A percentile compares a stretch with the other conserved stretches of the same genome.
phyloP scores from a whole-genome alignment of 169 alveolate species.

The Eimeria maxima region DNA sequence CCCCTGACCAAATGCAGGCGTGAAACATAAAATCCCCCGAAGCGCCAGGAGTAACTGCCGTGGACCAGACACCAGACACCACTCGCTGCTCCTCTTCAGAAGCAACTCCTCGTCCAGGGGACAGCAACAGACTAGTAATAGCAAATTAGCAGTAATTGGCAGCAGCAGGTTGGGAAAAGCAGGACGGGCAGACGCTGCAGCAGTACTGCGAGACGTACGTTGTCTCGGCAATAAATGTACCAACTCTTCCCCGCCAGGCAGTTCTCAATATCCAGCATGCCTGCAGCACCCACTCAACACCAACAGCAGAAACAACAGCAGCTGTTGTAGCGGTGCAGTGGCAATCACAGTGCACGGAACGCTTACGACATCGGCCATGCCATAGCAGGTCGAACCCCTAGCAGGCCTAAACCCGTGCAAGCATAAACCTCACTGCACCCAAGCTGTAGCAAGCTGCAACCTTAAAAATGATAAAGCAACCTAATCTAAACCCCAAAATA shows the following conservation, averaged over 20 bases:
- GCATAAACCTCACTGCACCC: not conserved
- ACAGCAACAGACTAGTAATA: not conserved
- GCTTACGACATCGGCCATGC: not conserved
- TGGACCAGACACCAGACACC: not conserved
- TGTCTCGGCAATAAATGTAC: constrained; percentile 73
- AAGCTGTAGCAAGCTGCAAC: too few relatives aligned
- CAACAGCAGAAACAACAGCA: constrained; percentile 15
- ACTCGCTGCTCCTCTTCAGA: not conserved
- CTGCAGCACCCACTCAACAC: constrained; percentile 38
- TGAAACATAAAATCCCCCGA: not conserved
- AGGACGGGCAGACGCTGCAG: not conserved
- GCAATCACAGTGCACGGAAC: not conserved
- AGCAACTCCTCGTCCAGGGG: not conserved
- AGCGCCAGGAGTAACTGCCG: not conserved
- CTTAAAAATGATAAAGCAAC: too few relatives aligned
- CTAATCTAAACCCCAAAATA: too few relatives aligned
- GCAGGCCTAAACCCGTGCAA: not conserved
- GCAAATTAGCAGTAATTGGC: not conserved
- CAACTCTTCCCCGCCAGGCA: constrained; percentile 72
- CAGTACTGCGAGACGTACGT: constrained; percentile 8
- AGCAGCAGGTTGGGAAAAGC: not conserved
- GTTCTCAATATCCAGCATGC: constrained; percentile 44
- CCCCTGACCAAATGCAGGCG: not conserved
- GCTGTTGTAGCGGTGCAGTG: not conserved
- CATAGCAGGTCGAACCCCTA: not conserved